Base-by-base conservation (phyloP, 345 rosid species). In the Bruguiera parviflora region DNA sequence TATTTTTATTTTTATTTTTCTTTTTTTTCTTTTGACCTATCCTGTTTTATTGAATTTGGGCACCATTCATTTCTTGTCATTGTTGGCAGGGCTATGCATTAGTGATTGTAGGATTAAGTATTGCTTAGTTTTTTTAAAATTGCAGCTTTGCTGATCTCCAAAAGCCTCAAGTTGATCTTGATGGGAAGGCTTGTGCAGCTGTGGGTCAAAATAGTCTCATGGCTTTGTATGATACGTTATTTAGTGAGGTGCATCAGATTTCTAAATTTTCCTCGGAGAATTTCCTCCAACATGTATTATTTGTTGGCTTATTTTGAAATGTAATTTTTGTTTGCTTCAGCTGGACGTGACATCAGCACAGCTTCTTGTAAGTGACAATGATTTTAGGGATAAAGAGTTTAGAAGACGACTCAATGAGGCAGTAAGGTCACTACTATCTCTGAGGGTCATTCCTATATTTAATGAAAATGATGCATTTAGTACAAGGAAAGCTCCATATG, bases 381-480 rank as follows among this genome's bases (percentile, higher is more conserved):
- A 89, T 71, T 92, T 92, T 32, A 80, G 86, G 77, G 88, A 88
- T 65, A 80, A 76, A 61, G 91, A 84, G 11, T 90, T 92, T 81
- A 86, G 98, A 78, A 84, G 28, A 71, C 96, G 88, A 49, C 95
- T 92, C 57, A 83, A 33, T 76, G 95, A 90, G 68, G 88, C 96
- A 0, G 91, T 92, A 32, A 74, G 76, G 69, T 83, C 96, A 6
- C 78, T 92, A 77, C 67, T 92, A 13, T 75, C 79, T 47, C 74
- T 86, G 66, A 88, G 79, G 69, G 96, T 92, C 71, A 76, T 90
- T 77, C 98, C 98, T 3, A 82, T 92, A 61, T 87, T 92, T 61
- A 92, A 92, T 73, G 98, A 92, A 83, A 92, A 92, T 69, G 98
- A 92, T 82, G 96, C 98, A 55, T 80, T 92, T 21, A 92, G 98